Conservation (phyloP, 2,329 filamentous ascomycete genomes). For the Aspergillus sp. region DNA sequence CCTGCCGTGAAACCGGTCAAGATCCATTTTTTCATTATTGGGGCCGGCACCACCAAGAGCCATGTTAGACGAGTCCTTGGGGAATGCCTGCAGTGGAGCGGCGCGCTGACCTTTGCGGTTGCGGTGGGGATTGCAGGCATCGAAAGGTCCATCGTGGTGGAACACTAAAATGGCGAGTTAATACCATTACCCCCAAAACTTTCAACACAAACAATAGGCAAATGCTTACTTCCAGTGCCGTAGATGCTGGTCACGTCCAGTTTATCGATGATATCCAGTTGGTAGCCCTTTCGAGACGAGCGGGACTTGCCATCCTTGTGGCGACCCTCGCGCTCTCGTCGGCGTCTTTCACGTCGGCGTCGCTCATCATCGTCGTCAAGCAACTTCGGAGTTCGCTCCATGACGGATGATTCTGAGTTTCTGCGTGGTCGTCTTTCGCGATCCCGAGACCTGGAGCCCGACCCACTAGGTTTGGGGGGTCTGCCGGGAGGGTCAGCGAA, state of each 20-base stretch:
- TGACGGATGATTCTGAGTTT: conserved; percentile 64
- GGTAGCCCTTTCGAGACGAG: conserved; percentile 40
- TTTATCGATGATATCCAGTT: conserved; percentile 90
- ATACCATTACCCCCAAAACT: neutral
- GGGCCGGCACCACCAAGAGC: conserved; percentile 84
- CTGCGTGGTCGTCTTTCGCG: conserved; percentile 51
- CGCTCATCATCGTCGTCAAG: conserved; percentile 51
- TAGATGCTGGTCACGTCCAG: conserved; percentile 96
- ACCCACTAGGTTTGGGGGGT: conserved; percentile 22
- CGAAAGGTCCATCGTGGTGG: conserved; percentile 96
- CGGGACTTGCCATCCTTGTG: conserved; percentile 39
- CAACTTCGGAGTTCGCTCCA: conserved; percentile 51
- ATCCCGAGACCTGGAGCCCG: conserved; percentile 28
- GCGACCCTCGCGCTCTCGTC: conserved; percentile 52
- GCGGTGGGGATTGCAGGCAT: conserved; percentile 91
- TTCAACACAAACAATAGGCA: conserved; percentile 3
- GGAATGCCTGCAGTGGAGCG: conserved; percentile 95
- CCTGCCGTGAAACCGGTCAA: conserved; percentile 82
- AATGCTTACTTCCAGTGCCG: conserved; percentile 76
- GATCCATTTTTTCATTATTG: conserved; percentile 75
- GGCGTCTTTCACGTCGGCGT: conserved; percentile 49
- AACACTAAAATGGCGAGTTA: conserved; percentile 62
- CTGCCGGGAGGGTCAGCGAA: conserved; percentile 45
- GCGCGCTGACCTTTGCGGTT: conserved; percentile 80
- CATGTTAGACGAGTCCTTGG: conserved; percentile 90